phyloP scores from a whole-genome alignment of 768 basidiomycete species.

The Hemileccinum impolitum region DNA sequence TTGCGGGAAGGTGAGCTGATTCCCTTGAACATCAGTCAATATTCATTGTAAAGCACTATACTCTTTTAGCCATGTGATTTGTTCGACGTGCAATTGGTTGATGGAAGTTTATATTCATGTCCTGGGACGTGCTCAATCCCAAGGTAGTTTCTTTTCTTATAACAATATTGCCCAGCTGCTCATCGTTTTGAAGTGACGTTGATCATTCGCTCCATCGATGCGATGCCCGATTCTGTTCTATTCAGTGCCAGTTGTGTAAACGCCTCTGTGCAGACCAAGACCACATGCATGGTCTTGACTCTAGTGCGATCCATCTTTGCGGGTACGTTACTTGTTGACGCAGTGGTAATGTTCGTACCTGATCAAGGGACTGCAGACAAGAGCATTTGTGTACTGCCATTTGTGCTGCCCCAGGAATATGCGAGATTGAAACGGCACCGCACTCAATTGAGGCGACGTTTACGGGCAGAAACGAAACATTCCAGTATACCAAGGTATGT shows the following conservation, averaged over 20 bases:
- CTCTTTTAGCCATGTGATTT: conserved; percentile 41
- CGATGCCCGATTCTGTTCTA: conserved; percentile 49
- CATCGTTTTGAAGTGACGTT: conserved; percentile 35
- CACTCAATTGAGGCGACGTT: conserved; percentile 62
- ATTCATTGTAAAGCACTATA: neutral
- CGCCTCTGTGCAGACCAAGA: conserved; percentile 45
- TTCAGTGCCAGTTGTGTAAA: conserved; percentile 53
- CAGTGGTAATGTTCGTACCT: neutral
- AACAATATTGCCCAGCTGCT: neutral
- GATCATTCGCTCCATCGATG: conserved; percentile 48
- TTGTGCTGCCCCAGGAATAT: conserved; percentile 49
- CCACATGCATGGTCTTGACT: conserved; percentile 52
- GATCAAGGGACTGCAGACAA: conserved; percentile 37
- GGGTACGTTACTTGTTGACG: conserved; percentile 36
- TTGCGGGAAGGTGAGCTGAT: conserved; percentile 47
- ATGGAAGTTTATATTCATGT: conserved; percentile 40
- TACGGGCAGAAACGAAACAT: conserved; percentile 55
- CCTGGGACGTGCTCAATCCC: conserved; percentile 39
- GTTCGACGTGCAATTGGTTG: conserved; percentile 25
- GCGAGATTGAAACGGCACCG: conserved; percentile 56
- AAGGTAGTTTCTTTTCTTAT: conserved; percentile 29
- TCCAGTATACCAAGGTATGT: conserved; percentile 60
- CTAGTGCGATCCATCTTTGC: conserved; percentile 48
- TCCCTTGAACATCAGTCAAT: too few relatives aligned
- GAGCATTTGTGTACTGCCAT: conserved; percentile 43